phyloP scores from a whole-genome alignment of 2,329 filamentous ascomycete species.

The Metarhizium brunneum region DNA sequence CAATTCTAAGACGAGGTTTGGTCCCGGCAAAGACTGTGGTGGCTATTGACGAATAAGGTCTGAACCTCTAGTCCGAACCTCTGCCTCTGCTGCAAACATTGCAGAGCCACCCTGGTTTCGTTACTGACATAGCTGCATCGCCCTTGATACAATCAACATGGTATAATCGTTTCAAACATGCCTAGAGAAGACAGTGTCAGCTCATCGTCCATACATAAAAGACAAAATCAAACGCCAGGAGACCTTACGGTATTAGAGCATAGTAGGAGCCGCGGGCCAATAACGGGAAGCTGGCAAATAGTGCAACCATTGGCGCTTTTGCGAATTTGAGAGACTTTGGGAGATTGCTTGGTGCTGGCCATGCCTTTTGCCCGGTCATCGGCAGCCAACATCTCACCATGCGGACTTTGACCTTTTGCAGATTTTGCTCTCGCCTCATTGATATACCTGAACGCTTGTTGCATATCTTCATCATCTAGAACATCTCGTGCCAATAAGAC shows the following conservation, averaged over 20 bases:
- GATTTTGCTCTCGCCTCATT: slow-evolving; percentile 28
- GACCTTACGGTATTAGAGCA: slow-evolving; percentile 39
- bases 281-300: slow-evolving; percentile 37
- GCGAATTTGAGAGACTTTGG: slow-evolving; percentile 26
- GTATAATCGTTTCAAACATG: slow-evolving; percentile 35
- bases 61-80: slow-evolving; percentile 15
- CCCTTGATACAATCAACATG: slow-evolving; percentile 37
- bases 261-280: slow-evolving; percentile 36
- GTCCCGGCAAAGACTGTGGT: background rate
- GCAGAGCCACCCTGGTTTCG: slow-evolving; percentile 31
- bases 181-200: slow-evolving; percentile 20
- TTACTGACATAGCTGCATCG: slow-evolving; percentile 25
- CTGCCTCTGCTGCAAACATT: slow-evolving; percentile 26
- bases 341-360: slow-evolving; percentile 16
- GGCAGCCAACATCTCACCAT: background rate
- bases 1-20: background rate
- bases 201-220: background rate
- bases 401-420: background rate
- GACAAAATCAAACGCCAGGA: background rate
- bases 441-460: slow-evolving; percentile 32
- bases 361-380: background rate
- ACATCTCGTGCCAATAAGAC: slow-evolving; percentile 40
- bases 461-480: slow-evolving; percentile 34
- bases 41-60: background rate
- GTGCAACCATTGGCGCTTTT: slow-evolving; percentile 36